Percentiles rank a stretch among this genome's conserved stretches.
These are phyloP conservation scores for Piper longum DNA, from an alignment of 164 flowering plant genomes.

Conservation along the genomic window DNA sequence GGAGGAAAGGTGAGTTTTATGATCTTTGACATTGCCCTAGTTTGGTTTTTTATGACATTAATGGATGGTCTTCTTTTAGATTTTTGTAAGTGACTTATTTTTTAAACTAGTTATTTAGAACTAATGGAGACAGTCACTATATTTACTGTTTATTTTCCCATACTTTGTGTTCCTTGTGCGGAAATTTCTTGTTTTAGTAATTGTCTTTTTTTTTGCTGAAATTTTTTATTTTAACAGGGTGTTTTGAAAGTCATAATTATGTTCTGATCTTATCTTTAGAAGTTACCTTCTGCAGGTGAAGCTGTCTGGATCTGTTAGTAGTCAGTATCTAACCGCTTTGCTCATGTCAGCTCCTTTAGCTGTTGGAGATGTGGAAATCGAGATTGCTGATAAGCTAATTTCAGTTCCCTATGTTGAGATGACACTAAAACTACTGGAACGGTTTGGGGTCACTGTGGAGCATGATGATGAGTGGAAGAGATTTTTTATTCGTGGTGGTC, in stretches of 20 bases:
- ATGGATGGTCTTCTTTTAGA: too few species aligned
- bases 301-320: constrained; percentile 89
- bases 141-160: too few species aligned
- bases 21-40: neutral
- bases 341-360: constrained; percentile 98
- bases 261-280: neutral
- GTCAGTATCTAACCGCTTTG: constrained; percentile 94
- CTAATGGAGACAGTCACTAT: too few species aligned
- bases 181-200: neutral
- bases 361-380: constrained; percentile 87
- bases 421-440: constrained; percentile 93
- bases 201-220: too few species aligned
- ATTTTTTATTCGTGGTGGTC: constrained; percentile 75
- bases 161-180: neutral
- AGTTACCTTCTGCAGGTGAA: constrained; percentile 49
- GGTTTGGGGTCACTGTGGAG: constrained; percentile 70
- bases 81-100: too few species aligned
- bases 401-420: constrained; percentile 97
- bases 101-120: too few species aligned
- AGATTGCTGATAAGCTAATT: constrained; percentile 82
- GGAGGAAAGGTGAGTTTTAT: constrained; percentile 74
- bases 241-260: neutral
- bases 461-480: constrained; percentile 77
- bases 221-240: neutral
- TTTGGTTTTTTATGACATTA: too few species aligned